Conservation (phyloP, 192 early-diverging fungal genomes). For the Coemansia sp. region DNA sequence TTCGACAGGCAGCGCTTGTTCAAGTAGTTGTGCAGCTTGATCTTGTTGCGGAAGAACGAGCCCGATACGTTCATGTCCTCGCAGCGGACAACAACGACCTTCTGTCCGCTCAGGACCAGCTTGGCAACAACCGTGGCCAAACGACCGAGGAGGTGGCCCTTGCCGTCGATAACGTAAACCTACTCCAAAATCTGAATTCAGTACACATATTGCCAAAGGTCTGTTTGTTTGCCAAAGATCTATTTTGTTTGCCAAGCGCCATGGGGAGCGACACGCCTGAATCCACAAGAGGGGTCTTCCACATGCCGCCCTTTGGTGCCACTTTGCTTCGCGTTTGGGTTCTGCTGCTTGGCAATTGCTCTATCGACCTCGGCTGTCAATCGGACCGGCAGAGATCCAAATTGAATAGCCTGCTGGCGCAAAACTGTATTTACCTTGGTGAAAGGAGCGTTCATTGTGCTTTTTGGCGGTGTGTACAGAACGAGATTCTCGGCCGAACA, state of each 20-base stretch:
- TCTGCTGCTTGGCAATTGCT: not conserved
- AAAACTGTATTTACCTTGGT: conserved; percentile 46
- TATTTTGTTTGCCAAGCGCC: not conserved
- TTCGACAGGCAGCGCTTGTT: conserved; percentile 98
- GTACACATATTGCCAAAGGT: too few species aligned
- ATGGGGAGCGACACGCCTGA: not conserved
- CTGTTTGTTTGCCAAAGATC: too few species aligned
- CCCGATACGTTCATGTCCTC: conserved; percentile 99
- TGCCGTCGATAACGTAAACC: conserved; percentile 98
- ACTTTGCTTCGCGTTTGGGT: too few species aligned
- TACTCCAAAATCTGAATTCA: conserved; percentile 32
- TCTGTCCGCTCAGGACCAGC: conserved; percentile 97
- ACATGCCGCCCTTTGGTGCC: too few species aligned
- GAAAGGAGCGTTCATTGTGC: conserved; percentile 54
- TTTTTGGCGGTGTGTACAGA: conserved; percentile 33
- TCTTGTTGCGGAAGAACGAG: conserved; percentile 99
- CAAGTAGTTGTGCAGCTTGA: conserved; percentile 95
- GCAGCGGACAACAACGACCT: conserved; percentile 95
- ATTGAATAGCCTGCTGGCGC: conserved; percentile 1
- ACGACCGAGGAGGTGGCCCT: conserved; percentile 98
- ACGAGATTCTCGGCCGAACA: conserved; percentile 31
- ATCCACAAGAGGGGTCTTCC: not conserved
- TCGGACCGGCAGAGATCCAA: not conserved
- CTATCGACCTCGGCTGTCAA: not conserved
- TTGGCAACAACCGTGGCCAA: conserved; percentile 97